phyloP scores from a whole-genome alignment of 768 basidiomycete genomes.

The Pleurotus tuber-regium region DNA sequence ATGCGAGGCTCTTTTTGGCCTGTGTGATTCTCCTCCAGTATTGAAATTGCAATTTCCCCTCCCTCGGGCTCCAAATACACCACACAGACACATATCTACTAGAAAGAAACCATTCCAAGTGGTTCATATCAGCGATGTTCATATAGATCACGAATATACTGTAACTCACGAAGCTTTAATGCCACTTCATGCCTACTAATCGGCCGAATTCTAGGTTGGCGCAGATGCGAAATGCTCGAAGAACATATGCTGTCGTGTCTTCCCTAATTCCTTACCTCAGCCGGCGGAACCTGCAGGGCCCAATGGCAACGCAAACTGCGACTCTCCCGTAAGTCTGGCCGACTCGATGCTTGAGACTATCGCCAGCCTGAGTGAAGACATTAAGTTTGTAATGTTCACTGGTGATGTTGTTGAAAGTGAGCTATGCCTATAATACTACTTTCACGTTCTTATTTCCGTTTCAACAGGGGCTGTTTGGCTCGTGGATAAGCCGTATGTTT shows the following conservation, averaged over 20 bases:
- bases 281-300: conserved; percentile 29
- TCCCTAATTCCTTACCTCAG: conserved; percentile 17
- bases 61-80: conserved; percentile 21
- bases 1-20: conserved; percentile 35
- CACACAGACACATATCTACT: conserved; percentile 15
- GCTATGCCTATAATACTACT: neutral
- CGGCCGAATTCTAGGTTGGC: conserved; percentile 22
- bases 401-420: conserved; percentile 37
- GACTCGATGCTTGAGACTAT: conserved; percentile 34
- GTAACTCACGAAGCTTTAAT: conserved; percentile 14
- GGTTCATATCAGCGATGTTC: conserved; percentile 37
- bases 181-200: neutral
- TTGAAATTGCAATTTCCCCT: conserved; percentile 24
- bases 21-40: conserved; percentile 28
- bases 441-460: neutral
- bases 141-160: conserved; percentile 35
- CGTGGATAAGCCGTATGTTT: conserved; percentile 24
- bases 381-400: conserved; percentile 35
- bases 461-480: conserved; percentile 27
- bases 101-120: conserved; percentile 27
- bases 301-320: conserved; percentile 31
- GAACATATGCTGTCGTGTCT: conserved; percentile 36
- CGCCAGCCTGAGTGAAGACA: conserved; percentile 16
- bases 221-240: conserved; percentile 35
- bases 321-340: conserved; percentile 31